Evolutionary conservation across 1,284 basidiomycete genomes (phyloP).

Genomic region (Veloporphyrellus conicus): DNA sequence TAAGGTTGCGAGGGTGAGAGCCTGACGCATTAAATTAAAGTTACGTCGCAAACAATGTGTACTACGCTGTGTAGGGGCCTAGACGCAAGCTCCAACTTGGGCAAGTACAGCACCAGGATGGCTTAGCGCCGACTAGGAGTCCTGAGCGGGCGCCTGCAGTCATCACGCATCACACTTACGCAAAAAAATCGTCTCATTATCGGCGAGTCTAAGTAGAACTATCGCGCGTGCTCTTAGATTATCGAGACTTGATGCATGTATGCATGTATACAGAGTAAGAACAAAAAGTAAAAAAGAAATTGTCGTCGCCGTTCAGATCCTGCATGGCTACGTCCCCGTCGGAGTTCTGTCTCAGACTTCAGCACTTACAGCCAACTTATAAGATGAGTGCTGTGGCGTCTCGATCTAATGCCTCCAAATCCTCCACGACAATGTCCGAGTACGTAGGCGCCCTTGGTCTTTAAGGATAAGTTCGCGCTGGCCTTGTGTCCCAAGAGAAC

Average conservation of each 20-base stretch:
- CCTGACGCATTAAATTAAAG: neutral
- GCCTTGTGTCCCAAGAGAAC: neutral
- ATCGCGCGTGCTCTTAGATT: neutral
- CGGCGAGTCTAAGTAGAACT: neutral
- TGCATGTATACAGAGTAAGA: slow-evolving; percentile 1
- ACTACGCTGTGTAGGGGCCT: neutral
- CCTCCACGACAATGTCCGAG: neutral
- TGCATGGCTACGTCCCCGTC: neutral
- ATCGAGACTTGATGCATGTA: no score
- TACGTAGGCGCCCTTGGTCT: neutral
- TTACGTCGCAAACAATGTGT: neutral
- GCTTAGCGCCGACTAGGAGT: neutral
- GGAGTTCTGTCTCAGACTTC: slow-evolving; percentile 1
- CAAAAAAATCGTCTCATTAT: neutral
- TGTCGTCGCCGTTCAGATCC: neutral
- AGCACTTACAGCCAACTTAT: no score
- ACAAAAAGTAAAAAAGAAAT: neutral
- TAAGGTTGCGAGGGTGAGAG: neutral
- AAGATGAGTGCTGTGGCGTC: neutral
- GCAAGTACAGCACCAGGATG: neutral
- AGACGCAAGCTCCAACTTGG: neutral
- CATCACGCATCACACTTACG: neutral
- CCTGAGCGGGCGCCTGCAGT: no score
- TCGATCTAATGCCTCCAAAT: slow-evolving; percentile 2
- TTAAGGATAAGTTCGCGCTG: no score